Evolutionary conservation across 352 stramenopile species (phyloP), one percentile per base, ranked within the genome.

Genomic region (Saprolegnia parasitica): DNA sequence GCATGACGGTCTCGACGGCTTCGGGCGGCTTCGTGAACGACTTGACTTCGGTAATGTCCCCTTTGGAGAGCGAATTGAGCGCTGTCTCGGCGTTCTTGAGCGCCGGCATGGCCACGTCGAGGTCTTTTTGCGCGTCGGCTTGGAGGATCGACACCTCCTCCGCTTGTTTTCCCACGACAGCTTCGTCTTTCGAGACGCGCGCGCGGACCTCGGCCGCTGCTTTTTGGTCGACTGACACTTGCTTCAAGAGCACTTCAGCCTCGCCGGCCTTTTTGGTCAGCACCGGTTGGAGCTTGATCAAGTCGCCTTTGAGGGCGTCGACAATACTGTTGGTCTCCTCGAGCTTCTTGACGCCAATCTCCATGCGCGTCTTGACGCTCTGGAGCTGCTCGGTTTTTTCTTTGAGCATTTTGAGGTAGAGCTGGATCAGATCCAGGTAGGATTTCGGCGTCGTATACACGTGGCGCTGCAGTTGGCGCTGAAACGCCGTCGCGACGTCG

Each of bases 381-480:
- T 97, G 83, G 5, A 96, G 76, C 23, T 90, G 76, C 0, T 74
- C 79, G 21, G 91, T 86, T 50, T 97, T 93, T 67, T 96, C 82
- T 20, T 90, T 78, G 2, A 98, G 81, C 89, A 98, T 96, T 54
- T 87, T 95, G 21, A 93, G 78, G 68, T 98, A 98, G 60, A 98
- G 73, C 15, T 88, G 80, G 71, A 98, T 98, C n/a, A 98, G 79
- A 73, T 98, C 95, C 24, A 98, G 71, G 71, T 98, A 98, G n/a
- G 78, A 94, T 72, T 98, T 98, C 0, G 95, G 95, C 3, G 95
- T 98, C n/a, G 91, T 98, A 80, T 98, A 98, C 56, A 98, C 91
- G 45, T 93, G 80, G 13, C 95, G 79, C 60, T 95, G 81, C 23
- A 98, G 72, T 65, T 98, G 89, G 1, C 83, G 78, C 39, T 93